Conservation (phyloP, 495 filamentous ascomycete genomes). For the Hypoxylon subgilvum region DNA sequence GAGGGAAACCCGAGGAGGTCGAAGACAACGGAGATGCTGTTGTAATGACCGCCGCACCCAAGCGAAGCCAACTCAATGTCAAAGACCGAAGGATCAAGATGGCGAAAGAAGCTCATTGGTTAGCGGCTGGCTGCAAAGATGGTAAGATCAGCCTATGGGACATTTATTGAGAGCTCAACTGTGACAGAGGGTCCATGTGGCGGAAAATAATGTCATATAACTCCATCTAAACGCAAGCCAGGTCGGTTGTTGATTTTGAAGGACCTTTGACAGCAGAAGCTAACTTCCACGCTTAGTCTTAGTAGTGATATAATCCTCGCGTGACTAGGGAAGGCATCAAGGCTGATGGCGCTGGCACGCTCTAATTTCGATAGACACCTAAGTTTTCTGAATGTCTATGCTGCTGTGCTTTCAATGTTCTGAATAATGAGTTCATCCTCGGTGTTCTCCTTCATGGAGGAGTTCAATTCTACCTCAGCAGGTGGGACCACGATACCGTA, state of each 20-base stretch:
- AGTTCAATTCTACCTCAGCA: conserved; percentile 45
- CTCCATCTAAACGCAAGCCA: too few relatives aligned
- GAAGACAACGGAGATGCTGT: not conserved
- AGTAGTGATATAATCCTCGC: not conserved
- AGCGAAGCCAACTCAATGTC: conserved; percentile 53
- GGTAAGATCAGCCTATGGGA: conserved; percentile 97
- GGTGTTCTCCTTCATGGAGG: conserved; percentile 41
- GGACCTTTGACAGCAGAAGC: not conserved
- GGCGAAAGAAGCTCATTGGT: conserved; percentile 79
- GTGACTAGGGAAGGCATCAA: not conserved
- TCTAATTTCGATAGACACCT: not conserved
- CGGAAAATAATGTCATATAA: too few relatives aligned
- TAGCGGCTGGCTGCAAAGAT: conserved; percentile 91
- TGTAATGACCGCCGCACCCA: conserved; percentile 31
- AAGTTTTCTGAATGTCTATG: not conserved
- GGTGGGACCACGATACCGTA: conserved; percentile 67
- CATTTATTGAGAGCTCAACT: conserved; percentile 68
- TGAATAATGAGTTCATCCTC: conserved; percentile 28
- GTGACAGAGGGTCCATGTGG: not conserved
- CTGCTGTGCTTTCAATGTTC: conserved; percentile 9
- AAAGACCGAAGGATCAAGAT: conserved; percentile 68
- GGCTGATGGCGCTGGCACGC: not conserved
- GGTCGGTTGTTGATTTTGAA: not conserved
- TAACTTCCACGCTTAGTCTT: not conserved
- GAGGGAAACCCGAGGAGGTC: not conserved